These are phyloP conservation scores for Xerocomus brunneocitrinus DNA, from an alignment of 768 basidiomycete species.

Conservation along the genomic window DNA sequence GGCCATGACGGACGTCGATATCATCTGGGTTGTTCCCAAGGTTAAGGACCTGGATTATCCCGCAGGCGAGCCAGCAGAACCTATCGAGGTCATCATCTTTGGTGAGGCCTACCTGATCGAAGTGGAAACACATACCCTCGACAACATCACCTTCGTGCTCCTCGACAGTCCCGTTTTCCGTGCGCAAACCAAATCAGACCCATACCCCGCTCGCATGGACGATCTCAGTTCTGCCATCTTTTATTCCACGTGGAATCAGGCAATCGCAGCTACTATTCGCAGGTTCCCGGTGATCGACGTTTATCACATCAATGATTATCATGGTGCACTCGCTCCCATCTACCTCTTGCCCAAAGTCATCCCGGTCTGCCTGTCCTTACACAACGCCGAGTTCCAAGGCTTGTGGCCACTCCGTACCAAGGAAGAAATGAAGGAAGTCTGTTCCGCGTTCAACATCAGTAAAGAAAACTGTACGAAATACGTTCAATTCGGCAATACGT, in stretches of 20 bases:
- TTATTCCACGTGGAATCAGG: slow-evolving; percentile 98
- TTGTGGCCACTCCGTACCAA: slow-evolving; percentile 95
- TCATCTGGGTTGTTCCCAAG: slow-evolving; percentile 92
- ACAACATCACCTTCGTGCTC: slow-evolving; percentile 94
- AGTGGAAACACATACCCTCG: slow-evolving; percentile 87
- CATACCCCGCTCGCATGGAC: slow-evolving; percentile 96
- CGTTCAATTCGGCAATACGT: slow-evolving; percentile 96
- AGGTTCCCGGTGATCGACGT: slow-evolving; percentile 85
- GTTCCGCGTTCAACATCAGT: slow-evolving; percentile 95
- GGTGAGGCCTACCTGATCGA: slow-evolving; percentile 94
- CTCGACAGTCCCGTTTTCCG: slow-evolving; percentile 96
- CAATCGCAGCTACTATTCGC: slow-evolving; percentile 87
- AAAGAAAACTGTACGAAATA: slow-evolving; percentile 96
- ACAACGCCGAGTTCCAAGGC: slow-evolving; percentile 98
- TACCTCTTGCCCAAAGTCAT: slow-evolving; percentile 90
- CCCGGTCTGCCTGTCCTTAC: slow-evolving; percentile 85
- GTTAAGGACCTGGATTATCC: slow-evolving; percentile 95
- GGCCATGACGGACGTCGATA: slow-evolving; percentile 94
- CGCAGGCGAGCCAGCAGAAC: slow-evolving; percentile 84
- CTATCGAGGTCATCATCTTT: slow-evolving; percentile 95
- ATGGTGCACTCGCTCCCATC: slow-evolving; percentile 86
- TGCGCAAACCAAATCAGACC: slow-evolving; percentile 92
- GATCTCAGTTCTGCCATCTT: slow-evolving; percentile 95
- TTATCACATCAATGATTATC: slow-evolving; percentile 94
- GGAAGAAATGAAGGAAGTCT: slow-evolving; percentile 98